Percentiles rank a stretch among this genome's conserved stretches.
Evolutionary conservation across 257 asterid species (phyloP).

Genomic region (Echium plantagineum): DNA sequence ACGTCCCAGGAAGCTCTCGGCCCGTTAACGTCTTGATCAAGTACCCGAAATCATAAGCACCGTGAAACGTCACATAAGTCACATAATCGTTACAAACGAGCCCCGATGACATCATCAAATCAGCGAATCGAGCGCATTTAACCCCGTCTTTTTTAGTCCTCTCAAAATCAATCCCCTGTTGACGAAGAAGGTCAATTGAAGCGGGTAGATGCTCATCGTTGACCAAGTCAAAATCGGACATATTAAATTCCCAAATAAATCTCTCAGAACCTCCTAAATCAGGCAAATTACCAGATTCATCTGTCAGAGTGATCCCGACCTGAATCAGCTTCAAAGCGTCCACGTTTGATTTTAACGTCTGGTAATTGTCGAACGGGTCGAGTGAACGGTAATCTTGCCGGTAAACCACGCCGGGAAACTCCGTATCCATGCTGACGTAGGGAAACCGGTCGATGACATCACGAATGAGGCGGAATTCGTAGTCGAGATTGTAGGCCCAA

Average conservation of each 20-base stretch:
- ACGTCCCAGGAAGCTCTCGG: constrained; percentile 27
- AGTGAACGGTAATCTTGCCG: constrained; percentile 6
- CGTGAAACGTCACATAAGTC: constrained; percentile 45
- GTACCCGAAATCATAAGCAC: constrained; percentile 55
- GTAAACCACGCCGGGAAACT: constrained; percentile 47
- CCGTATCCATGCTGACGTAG: constrained; percentile 47
- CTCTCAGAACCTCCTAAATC: constrained; percentile 19
- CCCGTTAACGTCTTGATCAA: constrained; percentile 47
- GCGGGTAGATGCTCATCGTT: constrained; percentile 33
- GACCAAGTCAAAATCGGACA: constrained; percentile 31
- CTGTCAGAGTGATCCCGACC: constrained; percentile 47
- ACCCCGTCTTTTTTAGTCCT: constrained; percentile 18
- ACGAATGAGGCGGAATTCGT: constrained; percentile 33
- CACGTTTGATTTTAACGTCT: constrained; percentile 36
- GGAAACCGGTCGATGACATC: constrained; percentile 31
- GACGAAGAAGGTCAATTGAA: constrained; percentile 38
- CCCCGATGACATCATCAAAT: constrained; percentile 48
- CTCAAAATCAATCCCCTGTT: constrained; percentile 36
- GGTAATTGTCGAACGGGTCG: constrained; percentile 33
- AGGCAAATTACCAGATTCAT: constrained; percentile 43
- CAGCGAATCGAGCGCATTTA: constrained; percentile 25
- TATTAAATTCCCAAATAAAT: constrained; percentile 56
- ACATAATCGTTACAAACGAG: constrained; percentile 37
- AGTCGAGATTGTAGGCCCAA: constrained; percentile 35
- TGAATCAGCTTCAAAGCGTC: constrained; percentile 41